A percentile compares a stretch with the other conserved stretches of the same genome.
Conservation (phyloP, 2,329 filamentous ascomycete species). For the Leptoxyphium fumago region DNA sequence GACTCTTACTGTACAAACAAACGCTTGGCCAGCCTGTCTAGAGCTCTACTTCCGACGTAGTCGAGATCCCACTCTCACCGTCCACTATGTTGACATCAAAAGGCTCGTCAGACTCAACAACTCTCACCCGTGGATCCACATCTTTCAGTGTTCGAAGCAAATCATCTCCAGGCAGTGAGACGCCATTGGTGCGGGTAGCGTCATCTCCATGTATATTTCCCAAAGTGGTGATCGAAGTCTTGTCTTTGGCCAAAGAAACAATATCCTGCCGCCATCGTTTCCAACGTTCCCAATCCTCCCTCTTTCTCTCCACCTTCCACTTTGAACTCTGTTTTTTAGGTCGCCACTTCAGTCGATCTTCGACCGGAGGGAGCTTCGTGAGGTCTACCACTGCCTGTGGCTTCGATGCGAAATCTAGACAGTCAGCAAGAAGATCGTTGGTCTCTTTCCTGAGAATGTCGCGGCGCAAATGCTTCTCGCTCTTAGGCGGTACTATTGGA, state of each 20-base stretch:
- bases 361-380: constrained; percentile 29
- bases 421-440: constrained; percentile 47
- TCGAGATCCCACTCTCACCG: neutral
- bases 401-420: constrained; percentile 46
- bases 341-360: constrained; percentile 51
- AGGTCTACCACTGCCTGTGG: constrained; percentile 43
- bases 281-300: constrained; percentile 46
- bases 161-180: neutral
- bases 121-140: neutral
- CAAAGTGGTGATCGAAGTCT: neutral
- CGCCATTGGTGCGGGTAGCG: neutral
- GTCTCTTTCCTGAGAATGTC: constrained; percentile 45
- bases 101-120: neutral
- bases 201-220: neutral
- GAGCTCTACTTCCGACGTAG: too few species aligned
- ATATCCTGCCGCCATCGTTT: constrained; percentile 21
- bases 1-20: too few species aligned
- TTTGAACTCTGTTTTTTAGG: constrained; percentile 48
- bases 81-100: neutral
- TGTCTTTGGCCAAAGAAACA: neutral
- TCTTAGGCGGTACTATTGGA: constrained; percentile 34
- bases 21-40: too few species aligned
- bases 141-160: neutral
- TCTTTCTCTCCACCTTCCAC: constrained; percentile 50
- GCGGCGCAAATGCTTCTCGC: constrained; percentile 23